Base-by-base conservation (phyloP, 1,284 basidiomycete species). In the Somion occarium region DNA sequence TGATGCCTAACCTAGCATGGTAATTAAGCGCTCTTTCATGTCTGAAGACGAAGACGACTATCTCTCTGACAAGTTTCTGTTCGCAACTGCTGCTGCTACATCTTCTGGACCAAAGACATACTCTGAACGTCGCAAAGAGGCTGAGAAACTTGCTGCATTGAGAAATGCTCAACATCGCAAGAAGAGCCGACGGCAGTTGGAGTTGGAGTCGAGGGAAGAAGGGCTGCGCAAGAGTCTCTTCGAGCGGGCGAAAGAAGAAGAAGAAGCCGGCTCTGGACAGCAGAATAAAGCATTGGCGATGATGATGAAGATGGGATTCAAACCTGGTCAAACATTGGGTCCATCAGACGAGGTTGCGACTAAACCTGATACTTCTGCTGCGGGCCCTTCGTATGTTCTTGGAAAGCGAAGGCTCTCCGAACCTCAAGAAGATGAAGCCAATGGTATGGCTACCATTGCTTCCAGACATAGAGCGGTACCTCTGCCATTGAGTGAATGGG, bases 251-350 rank as follows among this genome's bases (percentile, higher is more conserved):
- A 75, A 78, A 61, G 84, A 87, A 63, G 83, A 86, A 50, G 74
- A 77, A 54, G 73, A 72, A 27, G 7, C 30, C 15, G 70, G 64
- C 48, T 60, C 59, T 1, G 71, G 66, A 19, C 54, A 59, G 46
- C 55, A 67, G 45, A 90, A 79, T 69, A 92, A 90, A 65, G 88
- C 89, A 3, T 72, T 91, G 50, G 78, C 79, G 9, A 91, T 92
- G 74, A 92, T 92, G 89, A 81, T 88, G 76, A 91, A 87, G 71
- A 91, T 91, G 89, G 90, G 90, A 1, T 91, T 90, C 70, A 85
- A 85, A 69, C 82, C 86, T 2, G 90, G 90, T 12, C 80, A 89
- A 64, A 72, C 87, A 2, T 74, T 92, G 34, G 90, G 90, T 3
- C 73, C 66, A 58, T 59, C 63, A 19, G 63, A 68, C 7, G 63